phyloP scores from a whole-genome alignment of 1,139 yeast genomes.

The Taphrina pruni region DNA sequence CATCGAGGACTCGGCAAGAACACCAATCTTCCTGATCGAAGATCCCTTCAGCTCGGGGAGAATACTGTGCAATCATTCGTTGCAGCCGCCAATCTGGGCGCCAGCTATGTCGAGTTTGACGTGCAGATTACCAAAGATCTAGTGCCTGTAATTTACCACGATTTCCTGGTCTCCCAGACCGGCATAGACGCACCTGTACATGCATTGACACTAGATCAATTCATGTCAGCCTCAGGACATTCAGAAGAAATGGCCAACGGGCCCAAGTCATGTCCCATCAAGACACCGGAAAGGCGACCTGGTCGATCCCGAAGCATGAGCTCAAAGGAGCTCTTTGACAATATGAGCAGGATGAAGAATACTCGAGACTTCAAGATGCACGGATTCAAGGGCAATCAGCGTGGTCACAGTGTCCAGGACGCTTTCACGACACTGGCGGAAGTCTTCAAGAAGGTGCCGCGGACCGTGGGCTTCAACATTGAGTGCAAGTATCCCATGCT shows the following conservation, averaged over 20 bases:
- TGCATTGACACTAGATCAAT: slow-evolving; percentile 85
- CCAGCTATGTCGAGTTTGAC: slow-evolving; percentile 77
- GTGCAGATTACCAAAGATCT: slow-evolving; percentile 94
- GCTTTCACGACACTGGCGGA: slow-evolving; percentile 88
- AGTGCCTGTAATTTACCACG: slow-evolving; percentile 93
- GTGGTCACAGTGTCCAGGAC: slow-evolving; percentile 90
- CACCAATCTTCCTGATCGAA: slow-evolving; percentile 57
- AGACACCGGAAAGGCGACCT: slow-evolving; percentile 12
- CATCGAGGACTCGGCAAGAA: slow-evolving; percentile 96
- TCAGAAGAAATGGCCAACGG: slow-evolving; percentile 36
- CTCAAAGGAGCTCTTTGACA: slow-evolving; percentile 36
- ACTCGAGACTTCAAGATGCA: slow-evolving; percentile 86
- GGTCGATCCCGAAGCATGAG: slow-evolving; percentile 44
- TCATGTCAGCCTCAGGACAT: slow-evolving; percentile 61
- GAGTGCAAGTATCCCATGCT: slow-evolving; percentile 94
- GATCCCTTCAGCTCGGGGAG: slow-evolving; percentile 90
- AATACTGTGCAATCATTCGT: slow-evolving; percentile 94
- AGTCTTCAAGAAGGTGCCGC: slow-evolving; percentile 78
- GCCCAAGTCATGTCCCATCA: not conserved
- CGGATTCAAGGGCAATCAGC: slow-evolving; percentile 87
- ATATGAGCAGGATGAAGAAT: slow-evolving; percentile 64
- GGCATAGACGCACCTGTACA: slow-evolving; percentile 98
- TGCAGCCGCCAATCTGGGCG: slow-evolving; percentile 96
- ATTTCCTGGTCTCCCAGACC: slow-evolving; percentile 90
- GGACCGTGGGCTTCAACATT: slow-evolving; percentile 86